A percentile compares a stretch with the other conserved stretches of the same genome.
Conservation (phyloP, 2,329 filamentous ascomycete genomes). For the Coniochaeta hoffmannii region DNA sequence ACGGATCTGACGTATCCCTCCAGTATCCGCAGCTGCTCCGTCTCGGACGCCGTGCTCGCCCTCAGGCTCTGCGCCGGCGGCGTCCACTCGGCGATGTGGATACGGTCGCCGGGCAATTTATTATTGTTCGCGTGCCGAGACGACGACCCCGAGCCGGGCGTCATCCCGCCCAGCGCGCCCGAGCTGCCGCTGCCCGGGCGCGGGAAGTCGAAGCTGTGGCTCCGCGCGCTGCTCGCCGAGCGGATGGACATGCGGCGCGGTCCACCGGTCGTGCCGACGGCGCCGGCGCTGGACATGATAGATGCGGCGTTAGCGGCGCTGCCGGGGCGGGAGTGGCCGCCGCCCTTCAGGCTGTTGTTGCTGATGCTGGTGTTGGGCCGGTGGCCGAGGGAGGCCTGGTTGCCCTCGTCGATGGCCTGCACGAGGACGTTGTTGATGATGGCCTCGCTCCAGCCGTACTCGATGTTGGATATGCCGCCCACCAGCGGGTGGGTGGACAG, state of each 20-base stretch:
- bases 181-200: slow-evolving; percentile 40
- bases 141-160: slow-evolving; percentile 6
- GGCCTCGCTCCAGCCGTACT: slow-evolving; percentile 90
- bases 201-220: slow-evolving; percentile 56
- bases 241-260: slow-evolving; percentile 30
- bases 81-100: slow-evolving; percentile 79
- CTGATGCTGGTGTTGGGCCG: slow-evolving; percentile 13
- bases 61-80: slow-evolving; percentile 89
- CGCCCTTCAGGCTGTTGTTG: slow-evolving; percentile 29
- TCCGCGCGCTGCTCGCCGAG: slow-evolving; percentile 39
- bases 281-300: slow-evolving; percentile 3
- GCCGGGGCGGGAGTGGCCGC: slow-evolving; percentile 39
- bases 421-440: slow-evolving; percentile 61
- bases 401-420: slow-evolving; percentile 42
- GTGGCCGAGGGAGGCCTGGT: slow-evolving; percentile 18
- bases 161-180: slow-evolving; percentile 16
- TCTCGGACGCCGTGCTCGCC: slow-evolving; percentile 68
- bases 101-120: slow-evolving; percentile 76
- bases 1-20: slow-evolving; percentile 75
- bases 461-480: slow-evolving; percentile 91
- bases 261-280: background rate
- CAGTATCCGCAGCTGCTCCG: slow-evolving; percentile 72
- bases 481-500: slow-evolving; percentile 89
- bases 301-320: slow-evolving; percentile 33
- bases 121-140: slow-evolving; percentile 9